Conservation (phyloP, 2,329 filamentous ascomycete species). For the Talaromyces verruculosus region DNA sequence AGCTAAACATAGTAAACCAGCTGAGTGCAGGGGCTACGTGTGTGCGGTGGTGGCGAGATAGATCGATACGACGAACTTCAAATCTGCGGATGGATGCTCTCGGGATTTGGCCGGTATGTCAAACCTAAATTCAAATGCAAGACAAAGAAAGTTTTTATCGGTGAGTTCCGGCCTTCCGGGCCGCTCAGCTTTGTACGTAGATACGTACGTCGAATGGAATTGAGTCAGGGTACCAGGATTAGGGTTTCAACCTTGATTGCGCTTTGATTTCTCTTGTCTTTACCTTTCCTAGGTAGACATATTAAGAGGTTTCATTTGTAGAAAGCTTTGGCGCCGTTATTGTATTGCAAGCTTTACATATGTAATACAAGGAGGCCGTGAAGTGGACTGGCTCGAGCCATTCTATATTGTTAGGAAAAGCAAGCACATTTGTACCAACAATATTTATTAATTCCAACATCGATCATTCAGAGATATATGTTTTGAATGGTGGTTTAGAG, state of each 20-base stretch:
- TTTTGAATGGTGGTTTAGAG: too few relatives aligned
- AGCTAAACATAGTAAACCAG: background rate
- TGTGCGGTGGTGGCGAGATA: background rate
- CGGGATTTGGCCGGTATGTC: background rate
- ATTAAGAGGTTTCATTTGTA: background rate
- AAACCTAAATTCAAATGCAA: background rate
- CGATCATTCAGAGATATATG: background rate
- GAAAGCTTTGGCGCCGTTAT: background rate
- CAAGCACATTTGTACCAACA: background rate
- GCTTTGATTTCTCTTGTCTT: background rate
- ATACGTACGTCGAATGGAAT: background rate
- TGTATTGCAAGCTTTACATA: background rate
- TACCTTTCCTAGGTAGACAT: background rate
- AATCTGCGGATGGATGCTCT: background rate
- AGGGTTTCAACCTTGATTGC: background rate
- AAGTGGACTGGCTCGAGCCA: background rate
- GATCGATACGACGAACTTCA: background rate
- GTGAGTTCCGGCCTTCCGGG: background rate
- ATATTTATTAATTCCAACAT: background rate
- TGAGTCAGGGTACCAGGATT: background rate
- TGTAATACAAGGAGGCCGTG: too few relatives aligned
- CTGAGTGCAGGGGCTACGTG: background rate
- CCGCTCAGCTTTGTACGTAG: background rate
- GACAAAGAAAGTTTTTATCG: background rate
- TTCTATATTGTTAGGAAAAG: background rate